These are phyloP conservation scores for Thozetella sp. DNA, from an alignment of 495 filamentous ascomycete species.

Conservation along the genomic window DNA sequence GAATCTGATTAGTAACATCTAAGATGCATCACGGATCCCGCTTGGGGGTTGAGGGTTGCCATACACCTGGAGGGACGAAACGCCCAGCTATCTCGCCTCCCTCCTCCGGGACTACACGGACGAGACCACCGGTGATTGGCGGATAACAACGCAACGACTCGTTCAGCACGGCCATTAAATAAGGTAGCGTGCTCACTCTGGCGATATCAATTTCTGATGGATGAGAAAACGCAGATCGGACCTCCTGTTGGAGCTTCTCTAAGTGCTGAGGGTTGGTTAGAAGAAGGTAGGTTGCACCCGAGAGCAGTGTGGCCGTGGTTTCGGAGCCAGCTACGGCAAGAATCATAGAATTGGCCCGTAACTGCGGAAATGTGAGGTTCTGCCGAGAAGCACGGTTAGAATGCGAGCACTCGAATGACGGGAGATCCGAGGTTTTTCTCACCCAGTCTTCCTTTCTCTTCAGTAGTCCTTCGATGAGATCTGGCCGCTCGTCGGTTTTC, in stretches of 20 bases:
- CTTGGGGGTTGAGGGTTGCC: neutral
- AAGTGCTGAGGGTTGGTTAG: conserved; percentile 43
- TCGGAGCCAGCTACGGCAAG: conserved; percentile 58
- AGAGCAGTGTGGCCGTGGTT: conserved; percentile 61
- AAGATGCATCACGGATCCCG: neutral
- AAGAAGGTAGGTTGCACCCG: conserved; percentile 53
- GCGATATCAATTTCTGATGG: conserved; percentile 53
- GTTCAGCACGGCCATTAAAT: conserved; percentile 56
- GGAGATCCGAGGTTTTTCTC: neutral
- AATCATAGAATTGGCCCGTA: conserved; percentile 39
- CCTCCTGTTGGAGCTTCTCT: conserved; percentile 46
- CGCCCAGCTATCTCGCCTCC: conserved; percentile 49
- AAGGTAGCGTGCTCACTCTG: conserved; percentile 47
- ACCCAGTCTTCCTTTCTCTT: conserved; percentile 48
- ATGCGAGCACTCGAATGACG: neutral
- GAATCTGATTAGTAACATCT: neutral
- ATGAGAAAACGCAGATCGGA: conserved; percentile 49
- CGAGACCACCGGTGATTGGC: conserved; percentile 48
- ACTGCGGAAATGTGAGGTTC: conserved; percentile 28
- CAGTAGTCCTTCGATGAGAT: conserved; percentile 52
- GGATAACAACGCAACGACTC: conserved; percentile 63
- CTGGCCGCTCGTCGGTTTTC: conserved; percentile 34
- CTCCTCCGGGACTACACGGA: conserved; percentile 41
- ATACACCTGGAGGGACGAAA: conserved; percentile 42
- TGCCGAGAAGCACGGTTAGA: neutral